Evolutionary conservation across 305 asterid genomes (phyloP), one percentile per base, ranked within the genome.

Genomic region (Fraxinus latifolia): DNA sequence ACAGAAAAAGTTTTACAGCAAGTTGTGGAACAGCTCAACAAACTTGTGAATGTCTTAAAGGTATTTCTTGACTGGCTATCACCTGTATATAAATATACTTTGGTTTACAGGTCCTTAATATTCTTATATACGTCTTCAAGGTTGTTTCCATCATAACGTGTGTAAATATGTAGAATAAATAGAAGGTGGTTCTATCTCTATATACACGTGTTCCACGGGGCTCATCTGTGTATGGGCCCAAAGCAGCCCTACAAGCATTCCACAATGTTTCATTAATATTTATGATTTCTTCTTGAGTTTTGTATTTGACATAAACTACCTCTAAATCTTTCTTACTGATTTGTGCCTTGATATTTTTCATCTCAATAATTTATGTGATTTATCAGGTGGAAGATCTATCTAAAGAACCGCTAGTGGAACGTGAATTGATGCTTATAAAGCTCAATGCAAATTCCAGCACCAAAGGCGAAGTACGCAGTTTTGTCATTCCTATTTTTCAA

Each of bases 361-460:
- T 74, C 42, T 47, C 50, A 25, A 76, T 37, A 53, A 72, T 67
- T 65, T 78, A 25, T 82, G 62, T 81, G 58, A 55, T 82, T 27
- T 85, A 68, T 82, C 89, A 94, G 98, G 97, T 94, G 29, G 97
- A 93, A 82, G 98, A 94, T 85, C 82, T 93, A 78, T 94, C 98
- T 9, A 89, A 81, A 85, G 97, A 91, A 82, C 88, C 97, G 47
- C 97, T 88, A 87, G 97, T 94, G 60, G 98, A 94, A 90, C 95
- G 98, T 55, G 98, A 94, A 87, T 85, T 94, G 82, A 91, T 94
- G 97, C 97, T 94, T 82, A 87, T 93, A 82, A 94, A 94, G 86
- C 88, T 94, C 84, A 88, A 91, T 77, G 91, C 95, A 77, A 94
- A 94, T 83, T 84, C 90, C 82, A 84, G 74, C 55, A 84, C 91